Evolutionary conservation across 352 stramenopile genomes (phyloP).

Genomic region (Globisporangium alternatum): DNA sequence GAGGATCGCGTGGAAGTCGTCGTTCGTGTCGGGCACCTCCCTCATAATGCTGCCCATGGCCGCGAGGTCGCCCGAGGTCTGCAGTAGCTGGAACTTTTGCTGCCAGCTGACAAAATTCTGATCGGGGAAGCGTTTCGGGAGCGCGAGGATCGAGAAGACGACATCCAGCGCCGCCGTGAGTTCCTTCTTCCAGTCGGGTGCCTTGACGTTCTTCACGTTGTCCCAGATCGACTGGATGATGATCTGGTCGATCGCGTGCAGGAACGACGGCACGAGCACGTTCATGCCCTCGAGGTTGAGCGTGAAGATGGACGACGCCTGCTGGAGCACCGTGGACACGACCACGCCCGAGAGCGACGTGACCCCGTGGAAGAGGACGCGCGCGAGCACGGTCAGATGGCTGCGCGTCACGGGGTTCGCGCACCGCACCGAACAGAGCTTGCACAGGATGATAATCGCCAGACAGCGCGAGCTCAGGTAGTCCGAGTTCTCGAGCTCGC

Average conservation of each 20-base stretch:
- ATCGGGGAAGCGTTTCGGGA: slow-evolving; percentile 70
- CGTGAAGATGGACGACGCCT: slow-evolving; percentile 71
- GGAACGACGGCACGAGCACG: slow-evolving; percentile 73
- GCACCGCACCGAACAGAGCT: slow-evolving; percentile 68
- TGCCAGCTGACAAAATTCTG: slow-evolving; percentile 83
- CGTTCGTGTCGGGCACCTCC: slow-evolving; percentile 64
- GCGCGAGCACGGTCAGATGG: slow-evolving; percentile 62
- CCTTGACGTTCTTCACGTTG: slow-evolving; percentile 61
- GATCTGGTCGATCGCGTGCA: slow-evolving; percentile 80
- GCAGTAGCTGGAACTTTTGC: slow-evolving; percentile 45
- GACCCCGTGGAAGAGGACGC: slow-evolving; percentile 76
- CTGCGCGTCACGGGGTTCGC: slow-evolving; percentile 54
- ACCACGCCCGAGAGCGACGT: slow-evolving; percentile 69
- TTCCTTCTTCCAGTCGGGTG: slow-evolving; percentile 80
- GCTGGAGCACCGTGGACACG: slow-evolving; percentile 78
- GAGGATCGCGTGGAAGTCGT: slow-evolving; percentile 69
- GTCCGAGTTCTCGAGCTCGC: slow-evolving; percentile 61
- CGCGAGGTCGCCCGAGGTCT: slow-evolving; percentile 9
- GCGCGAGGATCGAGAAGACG: slow-evolving; percentile 65
- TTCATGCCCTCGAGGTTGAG: slow-evolving; percentile 78
- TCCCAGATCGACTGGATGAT: slow-evolving; percentile 83
- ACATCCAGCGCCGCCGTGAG: slow-evolving; percentile 73
- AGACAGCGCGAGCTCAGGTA: slow-evolving; percentile 79
- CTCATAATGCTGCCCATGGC: slow-evolving; percentile 54
- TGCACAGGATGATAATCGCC: slow-evolving; percentile 76